A percentile compares a stretch with the other conserved stretches of the same genome.
Conservation (phyloP, 2,329 filamentous ascomycete genomes). For the Exophiala sideris region DNA sequence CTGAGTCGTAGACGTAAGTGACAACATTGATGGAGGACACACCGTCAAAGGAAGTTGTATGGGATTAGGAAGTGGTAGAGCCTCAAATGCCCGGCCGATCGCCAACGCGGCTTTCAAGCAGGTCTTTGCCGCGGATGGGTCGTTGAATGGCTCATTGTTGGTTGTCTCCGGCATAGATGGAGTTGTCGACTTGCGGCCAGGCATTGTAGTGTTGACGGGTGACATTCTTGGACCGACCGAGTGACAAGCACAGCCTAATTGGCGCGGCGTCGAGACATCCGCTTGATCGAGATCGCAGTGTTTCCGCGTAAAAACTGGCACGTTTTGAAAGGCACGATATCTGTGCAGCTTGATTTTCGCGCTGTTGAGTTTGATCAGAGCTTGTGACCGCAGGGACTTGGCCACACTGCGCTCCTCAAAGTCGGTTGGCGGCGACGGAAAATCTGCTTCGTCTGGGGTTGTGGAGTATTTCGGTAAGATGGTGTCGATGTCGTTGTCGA, state of each 20-base stretch:
- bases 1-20: neutral
- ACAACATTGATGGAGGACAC: neutral
- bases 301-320: conserved; percentile 6
- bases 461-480: neutral
- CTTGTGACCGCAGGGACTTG: conserved; percentile 5
- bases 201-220: neutral
- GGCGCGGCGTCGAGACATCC: neutral
- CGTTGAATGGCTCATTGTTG: conserved; percentile 3
- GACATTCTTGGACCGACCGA: neutral
- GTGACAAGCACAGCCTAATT: conserved; percentile 1
- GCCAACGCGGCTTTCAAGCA: conserved; percentile 8
- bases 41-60: conserved; percentile 1
- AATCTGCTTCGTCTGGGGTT: neutral
- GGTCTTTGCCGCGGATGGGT: conserved; percentile 3
- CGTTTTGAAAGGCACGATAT: conserved; percentile 11
- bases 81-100: conserved; percentile 9
- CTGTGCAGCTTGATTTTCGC: conserved; percentile 14
- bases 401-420: conserved; percentile 4
- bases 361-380: conserved; percentile 13
- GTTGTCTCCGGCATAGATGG: neutral
- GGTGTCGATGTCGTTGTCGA: conserved; percentile 4
- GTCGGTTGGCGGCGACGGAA: neutral
- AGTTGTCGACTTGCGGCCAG: neutral
- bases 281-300: conserved; percentile 10
- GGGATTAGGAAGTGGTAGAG: conserved; percentile 10